These are phyloP conservation scores for Quercus gilva DNA, from an alignment of 306 rosid species.

Conservation along the genomic window DNA sequence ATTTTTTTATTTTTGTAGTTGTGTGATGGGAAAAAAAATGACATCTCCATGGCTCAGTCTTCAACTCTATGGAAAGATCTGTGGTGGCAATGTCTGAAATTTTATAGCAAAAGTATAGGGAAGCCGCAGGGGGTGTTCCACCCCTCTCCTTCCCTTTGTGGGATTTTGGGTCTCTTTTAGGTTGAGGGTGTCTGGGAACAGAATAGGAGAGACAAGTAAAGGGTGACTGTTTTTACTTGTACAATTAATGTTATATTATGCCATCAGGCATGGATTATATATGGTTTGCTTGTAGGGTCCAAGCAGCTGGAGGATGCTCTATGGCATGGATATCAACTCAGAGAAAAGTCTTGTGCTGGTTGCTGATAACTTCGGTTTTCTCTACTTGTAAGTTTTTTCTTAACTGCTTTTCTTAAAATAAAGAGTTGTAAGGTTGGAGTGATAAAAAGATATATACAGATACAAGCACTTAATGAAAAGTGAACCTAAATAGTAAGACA, in stretches of 20 bases:
- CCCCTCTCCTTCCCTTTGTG: background rate
- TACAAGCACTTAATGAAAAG: background rate
- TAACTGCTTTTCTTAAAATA: background rate
- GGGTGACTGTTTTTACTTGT: background rate
- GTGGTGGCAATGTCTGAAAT: background rate
- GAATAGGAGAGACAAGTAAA: background rate
- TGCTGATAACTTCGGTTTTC: slow-evolving; percentile 84
- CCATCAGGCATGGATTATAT: background rate
- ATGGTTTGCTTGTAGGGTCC: slow-evolving; percentile 55
- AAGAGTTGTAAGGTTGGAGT: background rate
- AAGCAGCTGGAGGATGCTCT: slow-evolving; percentile 75
- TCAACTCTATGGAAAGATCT: background rate
- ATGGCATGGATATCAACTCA: slow-evolving; percentile 90
- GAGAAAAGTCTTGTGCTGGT: slow-evolving; percentile 74
- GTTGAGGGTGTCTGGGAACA: background rate
- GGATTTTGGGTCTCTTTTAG: background rate
- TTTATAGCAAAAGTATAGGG: background rate
- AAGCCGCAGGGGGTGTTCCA: background rate
- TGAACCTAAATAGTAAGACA: background rate
- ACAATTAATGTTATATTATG: background rate
- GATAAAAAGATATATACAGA: background rate
- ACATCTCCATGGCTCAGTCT: background rate
- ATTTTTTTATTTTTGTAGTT: background rate
- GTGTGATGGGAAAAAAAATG: background rate
- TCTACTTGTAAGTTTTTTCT: slow-evolving; percentile 60